These are phyloP conservation scores for Proteromonas lacertae DNA, from an alignment of 352 stramenopile genomes.

Conservation along the genomic window DNA sequence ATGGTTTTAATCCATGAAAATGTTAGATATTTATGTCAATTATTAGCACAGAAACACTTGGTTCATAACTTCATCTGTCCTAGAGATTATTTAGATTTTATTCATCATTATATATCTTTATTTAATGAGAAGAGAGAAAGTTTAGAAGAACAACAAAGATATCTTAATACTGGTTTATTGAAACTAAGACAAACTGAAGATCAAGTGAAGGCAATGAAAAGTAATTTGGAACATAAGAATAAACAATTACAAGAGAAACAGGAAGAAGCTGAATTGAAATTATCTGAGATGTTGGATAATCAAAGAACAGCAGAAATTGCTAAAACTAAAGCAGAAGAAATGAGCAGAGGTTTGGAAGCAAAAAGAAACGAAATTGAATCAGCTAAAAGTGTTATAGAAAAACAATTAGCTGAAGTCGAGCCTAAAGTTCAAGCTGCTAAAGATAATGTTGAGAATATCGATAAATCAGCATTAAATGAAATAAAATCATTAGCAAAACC, in stretches of 20 bases:
- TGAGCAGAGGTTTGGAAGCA: slow-evolving; percentile 60
- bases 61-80: background rate
- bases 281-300: slow-evolving; percentile 90
- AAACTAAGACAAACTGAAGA: slow-evolving; percentile 90
- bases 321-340: slow-evolving; percentile 72
- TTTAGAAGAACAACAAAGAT: slow-evolving; percentile 64
- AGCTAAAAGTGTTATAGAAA: slow-evolving; percentile 64
- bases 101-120: slow-evolving; percentile 33
- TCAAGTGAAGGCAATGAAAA: slow-evolving; percentile 44
- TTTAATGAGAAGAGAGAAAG: slow-evolving; percentile 18
- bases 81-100: slow-evolving; percentile 32
- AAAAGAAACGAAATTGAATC: slow-evolving; percentile 65
- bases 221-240: slow-evolving; percentile 47
- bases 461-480: slow-evolving; percentile 92
- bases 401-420: slow-evolving; percentile 80
- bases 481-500: slow-evolving; percentile 65
- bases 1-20: slow-evolving; percentile 30
- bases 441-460: slow-evolving; percentile 79
- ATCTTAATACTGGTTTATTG: slow-evolving; percentile 86
- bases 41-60: slow-evolving; percentile 4
- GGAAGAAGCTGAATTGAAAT: slow-evolving; percentile 73
- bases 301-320: slow-evolving; percentile 83
- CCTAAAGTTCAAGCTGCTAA: slow-evolving; percentile 79
- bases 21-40: slow-evolving; percentile 19
- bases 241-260: slow-evolving; percentile 78